Conservation (phyloP, 176 grass and related monocot genomes). For the Musa troglodytarum region DNA sequence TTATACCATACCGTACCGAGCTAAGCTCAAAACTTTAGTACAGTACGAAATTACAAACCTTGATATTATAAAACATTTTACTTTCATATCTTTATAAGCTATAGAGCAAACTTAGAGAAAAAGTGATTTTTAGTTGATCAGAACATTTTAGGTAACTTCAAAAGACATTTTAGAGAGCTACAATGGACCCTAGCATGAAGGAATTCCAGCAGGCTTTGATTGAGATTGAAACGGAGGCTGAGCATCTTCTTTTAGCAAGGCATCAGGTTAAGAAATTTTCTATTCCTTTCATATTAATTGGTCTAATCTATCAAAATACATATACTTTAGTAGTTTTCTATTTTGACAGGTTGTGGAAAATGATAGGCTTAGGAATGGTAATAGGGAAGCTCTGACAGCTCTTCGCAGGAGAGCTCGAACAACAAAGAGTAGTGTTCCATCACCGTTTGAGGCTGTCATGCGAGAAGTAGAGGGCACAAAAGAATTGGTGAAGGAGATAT, state of each 20-base stretch:
- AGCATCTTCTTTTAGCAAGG: slow-evolving; percentile 75
- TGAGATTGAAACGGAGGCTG: slow-evolving; percentile 72
- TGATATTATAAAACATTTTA: no score
- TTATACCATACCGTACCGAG: no score
- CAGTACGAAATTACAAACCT: no score
- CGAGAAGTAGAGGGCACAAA: slow-evolving; percentile 61
- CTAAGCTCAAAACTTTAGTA: no score
- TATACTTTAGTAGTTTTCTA: background rate
- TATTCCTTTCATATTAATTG: background rate
- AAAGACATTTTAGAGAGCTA: slow-evolving; percentile 16
- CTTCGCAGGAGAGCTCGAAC: slow-evolving; percentile 65
- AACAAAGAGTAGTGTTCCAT: slow-evolving; percentile 62
- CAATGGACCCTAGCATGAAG: slow-evolving; percentile 69
- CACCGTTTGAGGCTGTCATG: slow-evolving; percentile 76
- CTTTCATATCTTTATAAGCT: no score
- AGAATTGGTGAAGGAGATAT: slow-evolving; percentile 70
- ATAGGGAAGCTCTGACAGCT: slow-evolving; percentile 67
- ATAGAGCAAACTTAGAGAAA: no score
- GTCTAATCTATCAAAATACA: background rate
- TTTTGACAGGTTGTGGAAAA: slow-evolving; percentile 59
- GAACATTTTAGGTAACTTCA: no score
- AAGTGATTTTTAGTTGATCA: no score
- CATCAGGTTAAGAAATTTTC: slow-evolving; percentile 49
- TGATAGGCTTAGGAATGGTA: slow-evolving; percentile 57
- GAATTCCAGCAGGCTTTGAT: slow-evolving; percentile 51